Base-by-base conservation (phyloP, 2,329 filamentous ascomycete species). In the Colletotrichum zoysiae region DNA sequence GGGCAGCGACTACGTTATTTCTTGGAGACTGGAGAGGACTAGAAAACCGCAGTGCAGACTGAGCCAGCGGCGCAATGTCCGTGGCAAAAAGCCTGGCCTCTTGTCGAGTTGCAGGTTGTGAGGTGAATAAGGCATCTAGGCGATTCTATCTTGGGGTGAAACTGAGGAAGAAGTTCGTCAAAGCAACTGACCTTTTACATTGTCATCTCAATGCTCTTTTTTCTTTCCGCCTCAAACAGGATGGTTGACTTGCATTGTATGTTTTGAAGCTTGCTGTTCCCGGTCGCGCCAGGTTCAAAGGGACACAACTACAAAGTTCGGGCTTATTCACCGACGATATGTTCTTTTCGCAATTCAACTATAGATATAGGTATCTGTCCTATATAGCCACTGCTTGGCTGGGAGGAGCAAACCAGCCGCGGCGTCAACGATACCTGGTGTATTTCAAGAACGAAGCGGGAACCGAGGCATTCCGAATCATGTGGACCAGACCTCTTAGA, bases 401-500 rank as follows among this genome's bases (percentile, higher is more conserved):
- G 20, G 16, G 20, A 18, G n/a, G 44, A 62, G 38, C 11, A 18
- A 16, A 51, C 16, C 14, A 40, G n/a, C 35, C 60, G 18, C 46
- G 23, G n/a, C 3, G 8, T 18, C n/a, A 51, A 40, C n/a, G 46
- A 51, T 40, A 51, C 14, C n/a, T 40, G 35, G 35, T 12, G 55
- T 42, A 42, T 57, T 18, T n/a, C 55, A 40, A 23, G 12, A 40
- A n/a, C n/a, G 20, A 40, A 26, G 3, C 35, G 35, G n/a, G 7
- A 40, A 12, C 35, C 16, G 35, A 57, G 30, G 14, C 55, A 42
- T 23, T 42, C 14, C 33, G 30, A 18, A 53, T 33, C 2, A 62
- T 62, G 60, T 62, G 55, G 55, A 26, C 55, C 55, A 57, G 55
- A 14, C 35, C 35, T 14, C n/a, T 23, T 35, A 26, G n/a, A 40